Evolutionary conservation across 2,329 filamentous ascomycete genomes (phyloP).

Genomic region (Aspergillus sp.): DNA sequence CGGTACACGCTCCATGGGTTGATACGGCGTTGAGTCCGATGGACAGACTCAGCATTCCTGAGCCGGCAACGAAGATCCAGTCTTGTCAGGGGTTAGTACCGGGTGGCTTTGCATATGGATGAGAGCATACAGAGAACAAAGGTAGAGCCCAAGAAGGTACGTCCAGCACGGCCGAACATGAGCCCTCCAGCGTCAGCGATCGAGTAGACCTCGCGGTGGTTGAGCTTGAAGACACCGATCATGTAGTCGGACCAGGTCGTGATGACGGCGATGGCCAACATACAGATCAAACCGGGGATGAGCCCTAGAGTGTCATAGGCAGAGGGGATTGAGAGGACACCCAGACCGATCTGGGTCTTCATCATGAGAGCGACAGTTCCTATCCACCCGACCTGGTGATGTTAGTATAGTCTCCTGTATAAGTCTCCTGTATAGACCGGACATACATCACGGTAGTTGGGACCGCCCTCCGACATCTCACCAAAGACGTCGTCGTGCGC

Average conservation of each 20-base stretch:
- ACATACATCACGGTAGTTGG: slow-evolving; percentile 33
- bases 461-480: slow-evolving; percentile 32
- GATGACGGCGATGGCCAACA: slow-evolving; percentile 42
- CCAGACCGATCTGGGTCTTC: slow-evolving; percentile 47
- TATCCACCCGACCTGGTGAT: slow-evolving; percentile 40
- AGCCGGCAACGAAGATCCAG: slow-evolving; percentile 42
- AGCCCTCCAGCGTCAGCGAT: slow-evolving; percentile 58
- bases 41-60: slow-evolving; percentile 43
- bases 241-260: slow-evolving; percentile 53
- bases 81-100: slow-evolving; percentile 11
- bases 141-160: slow-evolving; percentile 44
- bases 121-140: slow-evolving; percentile 22
- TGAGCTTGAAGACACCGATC: slow-evolving; percentile 52
- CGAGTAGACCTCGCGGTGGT: slow-evolving; percentile 56
- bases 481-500: slow-evolving; percentile 37
- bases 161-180: slow-evolving; percentile 54
- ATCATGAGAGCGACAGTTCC: slow-evolving; percentile 48
- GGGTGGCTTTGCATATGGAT: neutral
- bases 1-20: slow-evolving; percentile 33
- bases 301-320: slow-evolving; percentile 49
- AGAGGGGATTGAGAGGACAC: slow-evolving; percentile 49
- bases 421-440: neutral
- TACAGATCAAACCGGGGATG: slow-evolving; percentile 48
- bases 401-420: too few relatives aligned
- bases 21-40: slow-evolving; percentile 46